These are phyloP conservation scores for Hirsutella minnesotensis DNA, from an alignment of 2,329 filamentous ascomycete genomes.

Conservation along the genomic window DNA sequence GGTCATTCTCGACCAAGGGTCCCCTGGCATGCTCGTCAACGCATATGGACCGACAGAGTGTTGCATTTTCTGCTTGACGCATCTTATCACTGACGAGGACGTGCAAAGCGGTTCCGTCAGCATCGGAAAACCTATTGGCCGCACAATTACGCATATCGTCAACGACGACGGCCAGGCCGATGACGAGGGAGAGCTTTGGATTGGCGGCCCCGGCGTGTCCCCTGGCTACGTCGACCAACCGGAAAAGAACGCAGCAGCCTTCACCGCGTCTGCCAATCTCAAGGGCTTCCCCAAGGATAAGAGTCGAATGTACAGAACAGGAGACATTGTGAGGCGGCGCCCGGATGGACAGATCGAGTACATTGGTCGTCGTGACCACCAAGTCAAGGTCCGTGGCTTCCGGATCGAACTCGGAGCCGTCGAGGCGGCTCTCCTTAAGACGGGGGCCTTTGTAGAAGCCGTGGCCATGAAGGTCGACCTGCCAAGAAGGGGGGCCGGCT, in stretches of 20 bases:
- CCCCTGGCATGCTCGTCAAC: background rate
- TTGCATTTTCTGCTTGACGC: background rate
- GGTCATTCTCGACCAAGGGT: background rate
- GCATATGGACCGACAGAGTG: constrained; percentile 1
- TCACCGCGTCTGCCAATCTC: background rate
- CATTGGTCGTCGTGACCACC: constrained; percentile 12
- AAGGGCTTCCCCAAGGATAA: background rate
- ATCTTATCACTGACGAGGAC: background rate
- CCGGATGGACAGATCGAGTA: constrained; percentile 11
- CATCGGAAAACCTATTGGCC: background rate
- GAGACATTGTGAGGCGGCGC: constrained; percentile 9
- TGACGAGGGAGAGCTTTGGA: constrained; percentile 2
- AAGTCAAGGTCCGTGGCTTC: constrained; percentile 14
- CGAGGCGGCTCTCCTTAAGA: constrained; percentile 3
- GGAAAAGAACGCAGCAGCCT: background rate
- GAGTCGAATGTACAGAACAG: constrained; percentile 9
- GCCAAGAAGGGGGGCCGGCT: background rate
- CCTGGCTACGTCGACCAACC: background rate
- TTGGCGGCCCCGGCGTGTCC: constrained; percentile 1
- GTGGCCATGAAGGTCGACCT: background rate
- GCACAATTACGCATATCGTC: background rate
- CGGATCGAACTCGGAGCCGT: constrained; percentile 12
- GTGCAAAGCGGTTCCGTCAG: background rate
- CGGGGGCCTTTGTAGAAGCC: background rate
- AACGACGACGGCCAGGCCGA: background rate